Evolutionary conservation across 2,329 filamentous ascomycete genomes (phyloP).

Genomic region (Phialocephala sp.): DNA sequence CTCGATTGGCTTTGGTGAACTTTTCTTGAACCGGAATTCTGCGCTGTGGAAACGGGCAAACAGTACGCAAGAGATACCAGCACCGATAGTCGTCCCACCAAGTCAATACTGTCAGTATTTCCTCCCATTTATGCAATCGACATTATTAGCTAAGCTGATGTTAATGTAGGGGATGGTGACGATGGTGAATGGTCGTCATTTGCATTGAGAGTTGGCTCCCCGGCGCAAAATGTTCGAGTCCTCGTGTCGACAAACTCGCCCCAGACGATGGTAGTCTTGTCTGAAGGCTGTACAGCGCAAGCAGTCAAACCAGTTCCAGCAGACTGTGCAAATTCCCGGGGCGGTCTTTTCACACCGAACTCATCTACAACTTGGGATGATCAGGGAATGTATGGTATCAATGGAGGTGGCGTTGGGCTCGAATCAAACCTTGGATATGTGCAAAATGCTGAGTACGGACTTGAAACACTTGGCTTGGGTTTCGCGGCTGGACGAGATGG

Average conservation of each 20-base stretch:
- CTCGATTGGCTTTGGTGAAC: no score
- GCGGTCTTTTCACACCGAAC: constrained; percentile 59
- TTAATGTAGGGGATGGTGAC: constrained; percentile 55
- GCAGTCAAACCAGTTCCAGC: constrained; percentile 43
- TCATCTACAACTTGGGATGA: constrained; percentile 60
- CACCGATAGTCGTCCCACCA: constrained; percentile 29
- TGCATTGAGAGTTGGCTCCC: constrained; percentile 61
- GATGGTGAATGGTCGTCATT: constrained; percentile 77
- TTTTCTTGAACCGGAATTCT: not conserved
- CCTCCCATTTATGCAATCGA: not conserved
- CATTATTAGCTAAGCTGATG: not conserved
- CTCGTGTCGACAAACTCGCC: constrained; percentile 48
- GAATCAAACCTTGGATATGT: constrained; percentile 48
- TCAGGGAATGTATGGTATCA: constrained; percentile 45
- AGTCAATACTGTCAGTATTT: constrained; percentile 32
- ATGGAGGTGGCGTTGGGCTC: constrained; percentile 46
- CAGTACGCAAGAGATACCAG: constrained; percentile 14
- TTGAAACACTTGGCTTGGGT: constrained; percentile 32
- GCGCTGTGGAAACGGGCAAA: not conserved
- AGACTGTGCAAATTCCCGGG: constrained; percentile 54
- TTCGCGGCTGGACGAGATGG: constrained; percentile 17
- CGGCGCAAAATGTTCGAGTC: constrained; percentile 51
- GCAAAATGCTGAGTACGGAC: constrained; percentile 35
- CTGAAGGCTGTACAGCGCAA: constrained; percentile 41
- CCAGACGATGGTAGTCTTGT: constrained; percentile 43